These are phyloP conservation scores for Colletotrichum higginsianum DNA, from an alignment of 2,329 filamentous ascomycete species.

Conservation along the genomic window DNA sequence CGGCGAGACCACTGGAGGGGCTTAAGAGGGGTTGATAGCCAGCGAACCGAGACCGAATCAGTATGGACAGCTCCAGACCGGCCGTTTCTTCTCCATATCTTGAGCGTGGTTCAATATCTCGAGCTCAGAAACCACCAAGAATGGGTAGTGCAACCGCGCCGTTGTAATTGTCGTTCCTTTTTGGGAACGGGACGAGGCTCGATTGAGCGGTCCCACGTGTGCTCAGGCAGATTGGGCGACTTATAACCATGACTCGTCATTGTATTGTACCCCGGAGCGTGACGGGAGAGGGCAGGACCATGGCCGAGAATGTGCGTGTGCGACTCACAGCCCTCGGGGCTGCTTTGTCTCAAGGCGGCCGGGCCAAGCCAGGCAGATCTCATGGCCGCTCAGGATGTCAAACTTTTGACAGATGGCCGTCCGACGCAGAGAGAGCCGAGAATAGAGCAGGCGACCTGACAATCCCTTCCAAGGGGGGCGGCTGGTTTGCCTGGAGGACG, in stretches of 20 bases:
- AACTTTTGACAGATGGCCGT: background rate
- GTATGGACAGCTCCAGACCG: background rate
- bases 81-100: background rate
- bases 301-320: background rate
- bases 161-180: background rate
- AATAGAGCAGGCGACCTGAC: no score
- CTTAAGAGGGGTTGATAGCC: background rate
- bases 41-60: background rate
- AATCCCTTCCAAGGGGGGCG: no score
- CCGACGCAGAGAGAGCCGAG: background rate
- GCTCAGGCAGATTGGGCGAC: background rate
- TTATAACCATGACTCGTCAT: slow-evolving; percentile 11
- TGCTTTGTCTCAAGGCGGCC: background rate
- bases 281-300: background rate
- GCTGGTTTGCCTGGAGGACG: background rate
- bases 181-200: slow-evolving; percentile 3
- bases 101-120: background rate
- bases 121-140: background rate
- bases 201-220: background rate
- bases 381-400: background rate
- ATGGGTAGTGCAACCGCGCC: background rate
- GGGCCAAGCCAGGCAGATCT: background rate
- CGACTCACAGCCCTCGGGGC: background rate
- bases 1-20: no score
- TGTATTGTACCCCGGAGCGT: background rate